Evolutionary conservation across 129 eudicot species (phyloP).

Genomic region (Apium graveolens): DNA sequence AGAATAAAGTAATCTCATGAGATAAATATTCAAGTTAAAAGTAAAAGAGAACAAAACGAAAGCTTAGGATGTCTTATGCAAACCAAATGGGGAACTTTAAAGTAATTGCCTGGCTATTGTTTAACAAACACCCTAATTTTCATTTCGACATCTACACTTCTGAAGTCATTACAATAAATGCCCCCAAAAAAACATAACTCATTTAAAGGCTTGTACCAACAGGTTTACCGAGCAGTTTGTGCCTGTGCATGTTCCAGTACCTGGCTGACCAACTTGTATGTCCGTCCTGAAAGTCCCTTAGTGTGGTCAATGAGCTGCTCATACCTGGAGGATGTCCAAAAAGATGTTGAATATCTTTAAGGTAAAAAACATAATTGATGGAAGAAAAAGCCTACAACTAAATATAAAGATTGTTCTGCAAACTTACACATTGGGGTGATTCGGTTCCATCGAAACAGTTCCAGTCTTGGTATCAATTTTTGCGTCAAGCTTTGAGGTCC

Average conservation of each 20-base stretch:
- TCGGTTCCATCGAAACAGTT: conserved; percentile 85
- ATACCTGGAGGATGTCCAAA: conserved; percentile 34
- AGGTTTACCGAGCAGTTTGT: conserved; percentile 53
- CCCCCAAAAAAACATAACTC: background rate
- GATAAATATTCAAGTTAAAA: background rate
- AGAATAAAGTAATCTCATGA: background rate
- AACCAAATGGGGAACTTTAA: background rate
- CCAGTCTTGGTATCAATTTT: conserved; percentile 80
- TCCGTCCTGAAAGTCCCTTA: conserved; percentile 74
- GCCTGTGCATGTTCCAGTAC: conserved; percentile 73
- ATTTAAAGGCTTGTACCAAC: background rate
- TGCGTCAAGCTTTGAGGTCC: conserved; percentile 88
- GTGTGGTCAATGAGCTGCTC: conserved; percentile 99
- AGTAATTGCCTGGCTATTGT: background rate
- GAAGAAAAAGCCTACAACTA: background rate
- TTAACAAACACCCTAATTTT: background rate
- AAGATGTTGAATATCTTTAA: background rate
- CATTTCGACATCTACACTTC: background rate
- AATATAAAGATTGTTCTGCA: background rate
- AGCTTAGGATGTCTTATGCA: background rate
- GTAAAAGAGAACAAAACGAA: background rate
- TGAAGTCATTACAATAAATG: background rate
- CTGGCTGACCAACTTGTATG: conserved; percentile 74
- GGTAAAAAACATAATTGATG: background rate
- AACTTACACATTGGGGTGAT: conserved; percentile 86